These are phyloP conservation scores for Saccharum officinarum DNA, from an alignment of 176 grass and related monocot species.

Conservation along the genomic window DNA sequence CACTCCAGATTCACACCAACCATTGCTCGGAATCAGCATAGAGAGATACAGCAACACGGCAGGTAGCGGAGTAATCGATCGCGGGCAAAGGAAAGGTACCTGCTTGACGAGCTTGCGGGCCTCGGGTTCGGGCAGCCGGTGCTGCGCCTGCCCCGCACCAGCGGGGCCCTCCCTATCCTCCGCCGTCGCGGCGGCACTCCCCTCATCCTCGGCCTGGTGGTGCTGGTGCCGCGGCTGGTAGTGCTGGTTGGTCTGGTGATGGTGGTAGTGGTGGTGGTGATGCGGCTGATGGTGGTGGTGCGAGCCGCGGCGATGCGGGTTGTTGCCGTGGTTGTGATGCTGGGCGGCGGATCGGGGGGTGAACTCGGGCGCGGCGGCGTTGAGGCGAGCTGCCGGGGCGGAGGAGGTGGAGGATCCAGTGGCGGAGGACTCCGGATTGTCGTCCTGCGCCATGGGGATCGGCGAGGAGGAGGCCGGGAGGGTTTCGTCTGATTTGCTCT, in stretches of 20 bases:
- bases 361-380: conserved; percentile 85
- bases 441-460: conserved; percentile 78
- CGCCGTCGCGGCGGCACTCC: conserved; percentile 39
- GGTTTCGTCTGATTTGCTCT: conserved; percentile 37
- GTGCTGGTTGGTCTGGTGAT: conserved; percentile 17
- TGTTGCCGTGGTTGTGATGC: conserved; percentile 35
- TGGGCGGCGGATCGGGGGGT: conserved; percentile 66
- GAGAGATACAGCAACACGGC: not conserved
- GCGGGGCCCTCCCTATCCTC: conserved; percentile 20
- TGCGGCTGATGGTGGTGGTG: too few species aligned
- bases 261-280: conserved; percentile 10
- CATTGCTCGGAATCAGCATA: not conserved
- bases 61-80: not conserved
- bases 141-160: conserved; percentile 29
- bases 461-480: conserved; percentile 12
- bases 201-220: conserved; percentile 55
- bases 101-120: conserved; percentile 79
- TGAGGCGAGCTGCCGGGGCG: conserved; percentile 59
- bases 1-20: conserved; percentile 19
- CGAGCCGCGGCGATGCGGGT: conserved; percentile 38
- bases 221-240: conserved; percentile 45
- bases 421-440: conserved; percentile 35
- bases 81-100: conserved; percentile 29
- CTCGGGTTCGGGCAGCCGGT: conserved; percentile 53
- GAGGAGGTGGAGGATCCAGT: conserved; percentile 1